Conservation (phyloP, 73 alveolate species). For the Halteria grandinella region DNA sequence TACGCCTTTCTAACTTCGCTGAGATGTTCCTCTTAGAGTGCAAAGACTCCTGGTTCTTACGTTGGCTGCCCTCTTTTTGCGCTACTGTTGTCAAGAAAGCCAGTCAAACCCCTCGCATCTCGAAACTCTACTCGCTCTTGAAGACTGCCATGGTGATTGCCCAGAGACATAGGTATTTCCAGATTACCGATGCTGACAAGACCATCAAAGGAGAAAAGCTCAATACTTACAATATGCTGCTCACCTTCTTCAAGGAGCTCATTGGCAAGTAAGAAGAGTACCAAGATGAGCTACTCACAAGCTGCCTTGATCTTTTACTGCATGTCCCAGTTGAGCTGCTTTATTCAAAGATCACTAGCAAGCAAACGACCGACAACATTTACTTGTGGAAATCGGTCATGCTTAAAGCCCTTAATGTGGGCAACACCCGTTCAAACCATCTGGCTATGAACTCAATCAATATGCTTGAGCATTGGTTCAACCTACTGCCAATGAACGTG, state of each 20-base stretch:
- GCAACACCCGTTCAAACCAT: constrained; percentile 26
- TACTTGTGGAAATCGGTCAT: constrained; percentile 42
- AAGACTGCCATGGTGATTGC: constrained; percentile 38
- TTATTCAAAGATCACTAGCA: constrained; percentile 37
- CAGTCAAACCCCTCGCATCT: constrained; percentile 36
- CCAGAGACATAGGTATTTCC: constrained; percentile 26
- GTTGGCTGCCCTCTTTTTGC: constrained; percentile 52
- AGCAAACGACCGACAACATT: constrained; percentile 19
- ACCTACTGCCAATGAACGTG: constrained; percentile 41
- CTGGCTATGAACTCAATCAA: constrained; percentile 39
- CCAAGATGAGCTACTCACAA: constrained; percentile 50
- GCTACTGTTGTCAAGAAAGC: constrained; percentile 23
- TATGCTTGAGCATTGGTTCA: constrained; percentile 59
- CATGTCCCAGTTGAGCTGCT: constrained; percentile 55
- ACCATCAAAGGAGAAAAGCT: constrained; percentile 42
- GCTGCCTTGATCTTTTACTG: constrained; percentile 46
- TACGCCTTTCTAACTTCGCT: constrained; percentile 55
- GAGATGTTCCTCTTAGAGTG: constrained; percentile 47
- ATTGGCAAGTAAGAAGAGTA: constrained; percentile 60
- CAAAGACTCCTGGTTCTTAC: constrained; percentile 44
- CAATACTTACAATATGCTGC: constrained; percentile 43
- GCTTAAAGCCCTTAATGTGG: constrained; percentile 41
- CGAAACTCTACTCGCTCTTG: constrained; percentile 41
- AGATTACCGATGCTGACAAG: not conserved
- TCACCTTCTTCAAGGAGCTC: constrained; percentile 45